Base-by-base conservation (phyloP, 495 filamentous ascomycete genomes). In the Lindgomyces ingoldianus region DNA sequence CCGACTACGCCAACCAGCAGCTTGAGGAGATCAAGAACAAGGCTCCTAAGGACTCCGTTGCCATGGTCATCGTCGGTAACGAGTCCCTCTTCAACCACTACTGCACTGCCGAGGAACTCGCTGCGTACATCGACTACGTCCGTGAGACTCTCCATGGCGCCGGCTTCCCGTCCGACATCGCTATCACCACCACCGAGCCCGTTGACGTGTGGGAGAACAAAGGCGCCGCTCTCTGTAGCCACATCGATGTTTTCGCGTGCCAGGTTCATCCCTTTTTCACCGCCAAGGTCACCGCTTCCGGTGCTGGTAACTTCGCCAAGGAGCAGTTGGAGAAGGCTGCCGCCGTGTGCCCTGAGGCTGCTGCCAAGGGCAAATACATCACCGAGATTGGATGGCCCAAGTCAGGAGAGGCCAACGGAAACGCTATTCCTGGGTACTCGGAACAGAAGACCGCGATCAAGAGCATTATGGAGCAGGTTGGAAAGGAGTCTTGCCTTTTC, bases 231-330 rank as follows among this genome's bases (percentile, higher is more conserved):
- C 81, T 97, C 53, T 96, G 93, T 82, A 62, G 65, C 44, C 82
- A 77, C 65, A 81, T 96, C 57, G 93, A 98, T 75, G 78, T 93
- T 59, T 79, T 89, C 33, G 89, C 89, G 75, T 81, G 81, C 75
- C 96, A 96, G 82, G 84, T 93, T 73, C 93, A 98, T 76, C 86
- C 92, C 74, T 98, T 89, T 87, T 98, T 96, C 88, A 92, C 95
- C 83, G 64, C 84, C 50, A 73, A 78, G 45, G 83, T 86, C 45
- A 65, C 72, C 56, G 82, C 92, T 50, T 67, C 69, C 1, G 55
- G 83, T 47, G 93, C 93, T 48, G 93, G 93, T 74, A 69, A 74
- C 39, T 96, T 96, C 76, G 87, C 90, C 61, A 72, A 76, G 44
- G 57, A 74, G 62, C 85, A 95, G 81, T 81, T 93, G 57, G 74